phyloP scores from a whole-genome alignment of 768 basidiomycete species.

The Collybiopsis luxurians region DNA sequence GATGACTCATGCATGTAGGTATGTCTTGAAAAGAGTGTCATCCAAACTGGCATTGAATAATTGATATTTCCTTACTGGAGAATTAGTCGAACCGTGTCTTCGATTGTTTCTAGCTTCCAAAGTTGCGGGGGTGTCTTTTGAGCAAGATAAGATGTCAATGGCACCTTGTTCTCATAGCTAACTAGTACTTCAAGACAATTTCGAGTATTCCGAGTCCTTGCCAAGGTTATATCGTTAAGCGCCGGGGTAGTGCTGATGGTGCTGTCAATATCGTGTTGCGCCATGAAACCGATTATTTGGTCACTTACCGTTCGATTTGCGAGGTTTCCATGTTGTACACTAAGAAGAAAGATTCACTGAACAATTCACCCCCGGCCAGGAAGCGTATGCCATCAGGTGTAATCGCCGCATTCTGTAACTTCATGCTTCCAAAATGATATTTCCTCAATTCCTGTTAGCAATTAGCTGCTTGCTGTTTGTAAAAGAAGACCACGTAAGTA shows the following conservation, averaged over 20 bases:
- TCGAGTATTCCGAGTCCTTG: constrained; percentile 48
- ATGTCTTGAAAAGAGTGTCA: constrained; percentile 34
- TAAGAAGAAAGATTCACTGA: constrained; percentile 19
- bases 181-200: constrained; percentile 59
- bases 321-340: constrained; percentile 66
- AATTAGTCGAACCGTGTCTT: constrained; percentile 22
- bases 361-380: constrained; percentile 23
- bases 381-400: constrained; percentile 66
- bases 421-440: constrained; percentile 56
- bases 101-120: constrained; percentile 49
- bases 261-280: constrained; percentile 7
- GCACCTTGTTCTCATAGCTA: constrained; percentile 74
- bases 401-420: constrained; percentile 67
- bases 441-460: no score
- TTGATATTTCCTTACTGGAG: background rate
- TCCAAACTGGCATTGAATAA: background rate
- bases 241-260: constrained; percentile 62
- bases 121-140: constrained; percentile 50
- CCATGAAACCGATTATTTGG: background rate
- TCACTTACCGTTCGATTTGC: constrained; percentile 60
- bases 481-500: constrained; percentile 15
- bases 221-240: constrained; percentile 68
- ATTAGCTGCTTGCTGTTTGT: no score
- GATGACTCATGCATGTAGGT: constrained; percentile 68
- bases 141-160: background rate